Conservation (phyloP, 192 early-diverging fungal species). For the Entomortierella chlamydospora region DNA sequence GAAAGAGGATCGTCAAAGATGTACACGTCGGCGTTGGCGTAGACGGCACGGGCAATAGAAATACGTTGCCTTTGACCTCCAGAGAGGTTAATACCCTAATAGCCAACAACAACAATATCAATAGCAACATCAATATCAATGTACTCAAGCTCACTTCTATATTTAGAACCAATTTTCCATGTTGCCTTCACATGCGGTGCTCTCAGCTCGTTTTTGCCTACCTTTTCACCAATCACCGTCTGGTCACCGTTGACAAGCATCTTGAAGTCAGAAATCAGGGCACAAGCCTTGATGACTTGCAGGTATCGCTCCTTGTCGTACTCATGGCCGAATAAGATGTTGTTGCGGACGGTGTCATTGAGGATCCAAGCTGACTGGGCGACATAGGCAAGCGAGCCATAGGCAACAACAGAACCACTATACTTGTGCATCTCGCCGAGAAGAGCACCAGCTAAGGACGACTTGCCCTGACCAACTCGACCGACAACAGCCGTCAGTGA, state of each 20-base stretch:
- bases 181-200: too few relatives aligned
- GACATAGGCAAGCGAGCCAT: slow-evolving; percentile 31
- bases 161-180: too few relatives aligned
- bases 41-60: too few relatives aligned
- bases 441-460: slow-evolving; percentile 57
- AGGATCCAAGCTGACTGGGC: slow-evolving; percentile 87
- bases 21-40: too few relatives aligned
- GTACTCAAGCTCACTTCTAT: too few relatives aligned
- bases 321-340: slow-evolving; percentile 86
- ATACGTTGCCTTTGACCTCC: too few relatives aligned
- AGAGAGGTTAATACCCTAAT: too few relatives aligned
- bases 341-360: slow-evolving; percentile 90
- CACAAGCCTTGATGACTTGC: slow-evolving; percentile 67
- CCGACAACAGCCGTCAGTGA: slow-evolving; percentile 59
- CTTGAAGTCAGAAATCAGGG: slow-evolving; percentile 84
- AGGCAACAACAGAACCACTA: background rate
- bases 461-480: slow-evolving; percentile 62
- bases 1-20: too few relatives aligned
- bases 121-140: too few relatives aligned
- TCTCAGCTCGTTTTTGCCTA: background rate
- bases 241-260: slow-evolving; percentile 90
- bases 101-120: too few relatives aligned
- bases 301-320: slow-evolving; percentile 68
- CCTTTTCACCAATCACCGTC: slow-evolving; percentile 90
- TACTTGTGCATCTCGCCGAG: slow-evolving; percentile 59